Percentiles rank a stretch among this genome's conserved stretches.
Conservation (phyloP, 192 early-diverging fungal species). For the Backusella tarrabulga region DNA sequence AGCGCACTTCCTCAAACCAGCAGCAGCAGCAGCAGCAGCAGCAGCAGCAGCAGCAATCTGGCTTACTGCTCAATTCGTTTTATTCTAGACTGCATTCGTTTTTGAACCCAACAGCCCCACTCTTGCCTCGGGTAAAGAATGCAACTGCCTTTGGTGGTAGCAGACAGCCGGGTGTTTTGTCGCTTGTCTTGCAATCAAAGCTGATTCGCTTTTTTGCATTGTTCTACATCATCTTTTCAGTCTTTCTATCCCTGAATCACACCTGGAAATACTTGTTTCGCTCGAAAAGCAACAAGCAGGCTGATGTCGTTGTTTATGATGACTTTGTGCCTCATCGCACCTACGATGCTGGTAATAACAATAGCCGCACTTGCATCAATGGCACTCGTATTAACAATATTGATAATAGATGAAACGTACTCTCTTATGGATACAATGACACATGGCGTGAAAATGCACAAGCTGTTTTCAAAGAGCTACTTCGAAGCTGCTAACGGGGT, state of each 20-base stretch:
- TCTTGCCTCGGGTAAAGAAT: constrained; percentile 30
- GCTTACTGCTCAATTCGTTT: neutral
- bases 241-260: constrained; percentile 27
- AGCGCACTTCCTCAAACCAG: neutral
- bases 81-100: neutral
- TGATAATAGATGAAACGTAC: constrained; percentile 16
- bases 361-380: neutral
- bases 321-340: constrained; percentile 34
- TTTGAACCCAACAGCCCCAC: constrained; percentile 21
- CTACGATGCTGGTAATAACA: constrained; percentile 25
- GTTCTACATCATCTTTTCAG: constrained; percentile 30
- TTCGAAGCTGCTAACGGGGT: constrained; percentile 23
- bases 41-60: neutral
- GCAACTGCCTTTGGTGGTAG: constrained; percentile 28
- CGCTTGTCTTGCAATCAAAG: constrained; percentile 7
- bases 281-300: neutral
- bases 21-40: neutral
- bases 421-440: constrained; percentile 33
- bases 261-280: constrained; percentile 16
- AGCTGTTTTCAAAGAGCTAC: constrained; percentile 32
- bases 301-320: neutral
- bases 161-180: neutral
- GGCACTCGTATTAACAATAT: too few species aligned
- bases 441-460: constrained; percentile 31
- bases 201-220: constrained; percentile 16